These are phyloP conservation scores for Nepenthes gracilis DNA, from an alignment of 148 eudicot genomes.

Conservation along the genomic window DNA sequence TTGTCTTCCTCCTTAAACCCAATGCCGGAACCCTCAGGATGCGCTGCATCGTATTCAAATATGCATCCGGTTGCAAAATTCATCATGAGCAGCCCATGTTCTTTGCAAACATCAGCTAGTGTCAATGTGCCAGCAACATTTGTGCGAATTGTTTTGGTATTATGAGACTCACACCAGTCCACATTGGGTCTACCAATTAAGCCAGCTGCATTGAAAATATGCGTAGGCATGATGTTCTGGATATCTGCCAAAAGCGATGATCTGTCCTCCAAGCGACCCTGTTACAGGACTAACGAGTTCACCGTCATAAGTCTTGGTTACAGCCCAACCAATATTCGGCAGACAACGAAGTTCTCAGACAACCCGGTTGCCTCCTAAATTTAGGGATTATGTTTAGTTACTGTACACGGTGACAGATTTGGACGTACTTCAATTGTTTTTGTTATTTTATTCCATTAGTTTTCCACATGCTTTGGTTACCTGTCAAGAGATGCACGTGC, in stretches of 20 bases:
- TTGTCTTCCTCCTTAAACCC: conserved; percentile 24
- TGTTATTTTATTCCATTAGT: too few relatives aligned
- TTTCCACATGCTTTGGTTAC: too few relatives aligned
- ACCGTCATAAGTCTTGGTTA: too few relatives aligned
- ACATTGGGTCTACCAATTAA: conserved; percentile 16
- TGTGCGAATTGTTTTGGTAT: conserved; percentile 13
- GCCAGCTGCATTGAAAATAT: conserved; percentile 23
- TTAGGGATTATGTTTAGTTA: too few relatives aligned
- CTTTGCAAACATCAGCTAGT: conserved; percentile 23
- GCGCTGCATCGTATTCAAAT: conserved; percentile 16
- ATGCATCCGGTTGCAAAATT: conserved; percentile 20
- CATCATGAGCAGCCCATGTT: conserved; percentile 17
- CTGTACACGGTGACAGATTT: too few relatives aligned
- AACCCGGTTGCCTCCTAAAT: too few relatives aligned
- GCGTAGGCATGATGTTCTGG: conserved; percentile 13
- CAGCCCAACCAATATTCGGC: too few relatives aligned
- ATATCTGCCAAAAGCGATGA: conserved; percentile 12
- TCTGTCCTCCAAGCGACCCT: conserved; percentile 36
- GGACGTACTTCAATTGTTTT: too few relatives aligned
- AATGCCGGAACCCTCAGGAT: conserved; percentile 18
- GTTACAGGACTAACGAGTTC: too few relatives aligned
- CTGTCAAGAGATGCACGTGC: too few relatives aligned
- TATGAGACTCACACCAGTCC: conserved; percentile 22
- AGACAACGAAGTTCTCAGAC: too few relatives aligned
- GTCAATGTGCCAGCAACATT: conserved; percentile 17